These are phyloP conservation scores for Schizonepeta tenuifolia DNA, from an alignment of 257 asterid species.

Conservation along the genomic window DNA sequence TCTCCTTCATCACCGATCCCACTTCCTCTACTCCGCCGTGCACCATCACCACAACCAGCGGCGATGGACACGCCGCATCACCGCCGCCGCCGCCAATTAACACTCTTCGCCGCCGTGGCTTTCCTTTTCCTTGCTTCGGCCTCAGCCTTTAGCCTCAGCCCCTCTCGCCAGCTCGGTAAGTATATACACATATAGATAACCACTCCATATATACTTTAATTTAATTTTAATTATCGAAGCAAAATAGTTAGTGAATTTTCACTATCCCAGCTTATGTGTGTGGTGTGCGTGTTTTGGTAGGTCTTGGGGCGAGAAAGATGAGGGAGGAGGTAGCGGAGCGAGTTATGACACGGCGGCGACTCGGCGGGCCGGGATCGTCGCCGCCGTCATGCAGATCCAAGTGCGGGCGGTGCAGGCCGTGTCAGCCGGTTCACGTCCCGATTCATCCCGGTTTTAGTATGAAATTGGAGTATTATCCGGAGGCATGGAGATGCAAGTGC, in stretches of 20 bases:
- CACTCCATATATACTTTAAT: background rate
- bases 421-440: constrained; percentile 73
- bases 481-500: constrained; percentile 91
- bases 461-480: constrained; percentile 81
- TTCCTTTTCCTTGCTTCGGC: constrained; percentile 50
- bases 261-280: background rate
- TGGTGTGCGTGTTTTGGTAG: constrained; percentile 18
- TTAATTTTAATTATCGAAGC: background rate
- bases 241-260: background rate
- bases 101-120: constrained; percentile 39
- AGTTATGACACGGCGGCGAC: constrained; percentile 41
- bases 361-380: constrained; percentile 67
- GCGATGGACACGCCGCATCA: constrained; percentile 48
- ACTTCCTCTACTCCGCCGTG: background rate
- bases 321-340: constrained; percentile 38
- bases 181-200: background rate
- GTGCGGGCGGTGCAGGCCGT: constrained; percentile 71
- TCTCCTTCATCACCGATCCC: constrained; percentile 7
- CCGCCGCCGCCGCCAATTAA: constrained; percentile 32
- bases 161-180: constrained; percentile 52
- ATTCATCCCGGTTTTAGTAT: constrained; percentile 67
- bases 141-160: constrained; percentile 38
- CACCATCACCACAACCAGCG: constrained; percentile 7
- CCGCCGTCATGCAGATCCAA: constrained; percentile 88
- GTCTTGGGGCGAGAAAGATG: constrained; percentile 41